A percentile compares a stretch with the other conserved stretches of the same genome.
Conservation (phyloP, 257 asterid genomes). For the Leonotis leonurus region DNA sequence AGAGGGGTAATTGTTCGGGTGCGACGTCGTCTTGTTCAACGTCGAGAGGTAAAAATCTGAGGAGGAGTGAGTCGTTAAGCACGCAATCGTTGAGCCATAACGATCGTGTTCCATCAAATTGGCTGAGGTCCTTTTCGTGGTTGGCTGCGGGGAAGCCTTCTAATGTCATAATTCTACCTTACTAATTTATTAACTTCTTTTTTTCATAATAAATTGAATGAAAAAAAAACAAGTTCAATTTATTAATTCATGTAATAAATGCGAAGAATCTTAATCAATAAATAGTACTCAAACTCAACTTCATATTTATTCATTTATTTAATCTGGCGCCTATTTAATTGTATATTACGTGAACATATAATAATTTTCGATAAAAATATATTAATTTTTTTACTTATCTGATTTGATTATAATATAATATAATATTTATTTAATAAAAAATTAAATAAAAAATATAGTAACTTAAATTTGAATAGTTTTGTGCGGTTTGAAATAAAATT, state of each 20-base stretch:
- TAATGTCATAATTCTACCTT: slow-evolving; percentile 29
- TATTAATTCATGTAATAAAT: not conserved
- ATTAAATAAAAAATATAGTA: no score
- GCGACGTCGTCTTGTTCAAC: slow-evolving; percentile 13
- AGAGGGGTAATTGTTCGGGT: not conserved
- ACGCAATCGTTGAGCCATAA: slow-evolving; percentile 20
- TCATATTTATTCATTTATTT: no score
- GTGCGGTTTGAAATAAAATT: no score
- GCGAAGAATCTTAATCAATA: not conserved
- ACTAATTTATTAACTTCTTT: slow-evolving; percentile 13
- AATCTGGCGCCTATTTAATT: no score
- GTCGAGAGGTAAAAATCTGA: not conserved
- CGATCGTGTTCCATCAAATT: slow-evolving; percentile 35
- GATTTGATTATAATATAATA: no score
- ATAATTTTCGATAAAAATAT: no score
- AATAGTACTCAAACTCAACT: not conserved
- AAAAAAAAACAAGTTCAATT: no score
- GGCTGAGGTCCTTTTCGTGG: slow-evolving; percentile 33
- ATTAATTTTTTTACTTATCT: no score
- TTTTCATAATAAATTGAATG: no score
- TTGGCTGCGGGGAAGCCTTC: slow-evolving; percentile 20
- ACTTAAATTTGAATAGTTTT: no score
- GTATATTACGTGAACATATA: no score
- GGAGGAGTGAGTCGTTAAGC: slow-evolving; percentile 20
- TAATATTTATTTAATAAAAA: no score